Evolutionary conservation across 2,329 filamentous ascomycete genomes (phyloP), one percentile per base, ranked within the genome.

Genomic region (Decorospora gaudefroyi): DNA sequence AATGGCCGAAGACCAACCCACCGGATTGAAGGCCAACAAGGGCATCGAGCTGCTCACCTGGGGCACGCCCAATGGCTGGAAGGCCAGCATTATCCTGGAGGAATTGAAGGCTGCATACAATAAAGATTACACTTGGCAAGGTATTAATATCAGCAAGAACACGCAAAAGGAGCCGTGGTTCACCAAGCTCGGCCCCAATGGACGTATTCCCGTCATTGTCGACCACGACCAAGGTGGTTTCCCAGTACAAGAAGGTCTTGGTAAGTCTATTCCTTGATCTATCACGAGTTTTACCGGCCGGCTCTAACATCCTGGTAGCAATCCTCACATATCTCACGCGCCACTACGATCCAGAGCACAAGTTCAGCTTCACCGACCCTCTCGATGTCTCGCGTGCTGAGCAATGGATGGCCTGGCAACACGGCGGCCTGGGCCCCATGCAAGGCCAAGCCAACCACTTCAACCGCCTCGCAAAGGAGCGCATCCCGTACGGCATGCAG

Each of bases 161-260:
- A 77, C 83, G 18, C 84, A 87, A 57, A 86, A 86, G 67, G 76
- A 86, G 72, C 74, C 78, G 1, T 87, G 84, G 83, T 87, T 80
- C 72, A 81, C 77, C 0, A 78, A 78, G 25, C 62, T 83, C 19
- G 78, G 78, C 46, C 83, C 83, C 25, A 87, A 87, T 65, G 84
- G 83, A 3, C 77, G 82, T 11, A 85, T 86, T 55, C 82, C 83
- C 2, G 82, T 79, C 32, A 78, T 87, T 32, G 77, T 86, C 19
- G 83, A 87, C 69, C 83, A 87, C 53, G 81, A 86, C 66, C 77
- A 81, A 49, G 72, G 73, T 42, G 77, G 70, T 32, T 80, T 86
- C 37, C 69, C 78, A 29, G 82, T 76, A 33, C 68, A 72, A 57
- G 74, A 76, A 50, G 73, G 73, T 17, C 51, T 65, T 29, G 61